Conservation (phyloP, 139 green algal species). For the Pycnococcus provasolii region DNA sequence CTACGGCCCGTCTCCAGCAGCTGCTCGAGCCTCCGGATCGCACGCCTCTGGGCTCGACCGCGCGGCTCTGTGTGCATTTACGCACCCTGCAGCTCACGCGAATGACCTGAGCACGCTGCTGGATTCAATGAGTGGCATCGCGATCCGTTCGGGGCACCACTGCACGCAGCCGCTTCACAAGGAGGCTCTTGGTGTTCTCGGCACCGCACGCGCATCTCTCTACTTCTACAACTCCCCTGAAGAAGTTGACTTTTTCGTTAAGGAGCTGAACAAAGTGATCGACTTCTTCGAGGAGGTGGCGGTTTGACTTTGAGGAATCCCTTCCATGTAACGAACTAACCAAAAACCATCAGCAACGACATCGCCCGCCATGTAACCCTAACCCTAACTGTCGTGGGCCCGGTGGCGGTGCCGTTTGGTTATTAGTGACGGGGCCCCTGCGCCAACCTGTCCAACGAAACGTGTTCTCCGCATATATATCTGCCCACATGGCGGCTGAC, state of each 20-base stretch:
- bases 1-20: conserved; percentile 65
- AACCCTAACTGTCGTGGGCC: no score
- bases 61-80: conserved; percentile 84
- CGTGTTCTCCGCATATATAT: no score
- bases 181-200: conserved; percentile 58
- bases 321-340: no score
- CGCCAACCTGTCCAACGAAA: no score
- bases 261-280: conserved; percentile 66
- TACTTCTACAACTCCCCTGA: conserved; percentile 92
- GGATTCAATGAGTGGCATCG: conserved; percentile 67
- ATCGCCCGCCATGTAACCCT: no score
- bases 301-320: no score
- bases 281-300: conserved; percentile 62
- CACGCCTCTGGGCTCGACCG: conserved; percentile 31
- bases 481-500: no score
- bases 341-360: no score
- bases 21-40: background rate
- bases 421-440: no score
- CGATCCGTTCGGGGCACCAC: conserved; percentile 86
- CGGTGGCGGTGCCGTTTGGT: no score
- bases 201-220: conserved; percentile 63
- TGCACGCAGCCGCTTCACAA: conserved; percentile 93
- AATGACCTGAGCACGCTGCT: conserved; percentile 89
- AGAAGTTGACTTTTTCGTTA: conserved; percentile 84
- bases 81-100: conserved; percentile 84